Conservation (phyloP, 257 asterid species). For the Solanum ahanhuiri region DNA sequence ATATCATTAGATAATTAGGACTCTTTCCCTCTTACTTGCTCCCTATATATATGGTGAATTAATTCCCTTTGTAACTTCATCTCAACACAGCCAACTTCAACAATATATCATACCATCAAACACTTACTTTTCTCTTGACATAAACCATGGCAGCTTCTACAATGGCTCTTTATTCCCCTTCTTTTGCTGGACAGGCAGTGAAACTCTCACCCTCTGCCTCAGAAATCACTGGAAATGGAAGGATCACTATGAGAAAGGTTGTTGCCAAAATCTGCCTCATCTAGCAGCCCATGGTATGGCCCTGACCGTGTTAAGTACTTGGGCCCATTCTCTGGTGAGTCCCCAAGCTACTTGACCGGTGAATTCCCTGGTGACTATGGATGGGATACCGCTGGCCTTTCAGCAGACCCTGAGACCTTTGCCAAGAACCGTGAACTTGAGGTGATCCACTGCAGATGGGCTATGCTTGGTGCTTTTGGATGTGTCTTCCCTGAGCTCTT, state of each 20-base stretch:
- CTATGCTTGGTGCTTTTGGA: neutral
- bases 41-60: neutral
- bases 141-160: constrained; percentile 4
- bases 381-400: constrained; percentile 58
- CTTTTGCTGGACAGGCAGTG: constrained; percentile 2
- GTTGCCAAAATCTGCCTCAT: constrained; percentile 13
- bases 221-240: neutral
- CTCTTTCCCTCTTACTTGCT: neutral
- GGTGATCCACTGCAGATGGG: neutral
- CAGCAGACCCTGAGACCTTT: constrained; percentile 35
- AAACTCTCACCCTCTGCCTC: constrained; percentile 6
- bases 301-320: constrained; percentile 54
- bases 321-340: constrained; percentile 60
- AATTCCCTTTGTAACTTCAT: neutral
- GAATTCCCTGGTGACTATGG: constrained; percentile 68
- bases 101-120: neutral
- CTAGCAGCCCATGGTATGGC: constrained; percentile 61
- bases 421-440: neutral
- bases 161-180: constrained; percentile 5
- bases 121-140: neutral
- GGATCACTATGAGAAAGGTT: constrained; percentile 5
- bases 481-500: neutral
- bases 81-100: neutral
- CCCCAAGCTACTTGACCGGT: constrained; percentile 61
- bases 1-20: neutral